Conservation (phyloP, 1,139 yeast genomes). For the Blastobotrys persicus region DNA sequence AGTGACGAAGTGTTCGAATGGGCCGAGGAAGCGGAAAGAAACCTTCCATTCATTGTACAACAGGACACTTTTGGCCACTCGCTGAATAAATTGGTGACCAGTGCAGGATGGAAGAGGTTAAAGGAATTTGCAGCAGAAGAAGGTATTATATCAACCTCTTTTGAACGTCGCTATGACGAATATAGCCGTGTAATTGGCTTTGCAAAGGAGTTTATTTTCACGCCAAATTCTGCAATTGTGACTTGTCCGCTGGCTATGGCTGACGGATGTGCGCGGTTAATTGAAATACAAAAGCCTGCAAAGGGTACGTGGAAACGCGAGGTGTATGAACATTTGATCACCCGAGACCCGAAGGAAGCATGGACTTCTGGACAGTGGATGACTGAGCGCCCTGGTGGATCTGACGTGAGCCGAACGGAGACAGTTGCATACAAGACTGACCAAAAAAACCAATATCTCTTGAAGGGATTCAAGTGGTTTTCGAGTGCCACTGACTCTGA, state of each 20-base stretch:
- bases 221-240: slow-evolving; percentile 35
- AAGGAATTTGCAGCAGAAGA: slow-evolving; percentile 29
- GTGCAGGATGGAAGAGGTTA: slow-evolving; percentile 35
- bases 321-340: slow-evolving; percentile 27
- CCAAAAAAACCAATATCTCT: slow-evolving; percentile 19
- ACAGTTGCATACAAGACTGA: slow-evolving; percentile 24
- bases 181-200: slow-evolving; percentile 31
- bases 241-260: slow-evolving; percentile 38
- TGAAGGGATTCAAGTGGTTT: slow-evolving; percentile 37
- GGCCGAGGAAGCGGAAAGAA: slow-evolving; percentile 34
- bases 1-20: slow-evolving; percentile 29
- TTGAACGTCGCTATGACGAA: slow-evolving; percentile 29
- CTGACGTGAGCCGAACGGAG: slow-evolving; percentile 35
- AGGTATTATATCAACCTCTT: slow-evolving; percentile 34
- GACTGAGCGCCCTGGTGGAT: slow-evolving; percentile 38
- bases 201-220: slow-evolving; percentile 30
- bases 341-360: slow-evolving; percentile 28
- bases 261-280: slow-evolving; percentile 36
- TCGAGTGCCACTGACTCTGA: slow-evolving; percentile 37
- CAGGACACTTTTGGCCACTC: slow-evolving; percentile 34
- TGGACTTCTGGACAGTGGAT: slow-evolving; percentile 40
- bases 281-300: slow-evolving; percentile 20
- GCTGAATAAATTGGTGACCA: slow-evolving; percentile 30
- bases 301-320: slow-evolving; percentile 12
- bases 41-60: slow-evolving; percentile 31